A percentile compares a stretch with the other conserved stretches of the same genome.
Evolutionary conservation across 805 yeast species (phyloP).

Genomic region (Saccharomycopsis synnaedendra): DNA sequence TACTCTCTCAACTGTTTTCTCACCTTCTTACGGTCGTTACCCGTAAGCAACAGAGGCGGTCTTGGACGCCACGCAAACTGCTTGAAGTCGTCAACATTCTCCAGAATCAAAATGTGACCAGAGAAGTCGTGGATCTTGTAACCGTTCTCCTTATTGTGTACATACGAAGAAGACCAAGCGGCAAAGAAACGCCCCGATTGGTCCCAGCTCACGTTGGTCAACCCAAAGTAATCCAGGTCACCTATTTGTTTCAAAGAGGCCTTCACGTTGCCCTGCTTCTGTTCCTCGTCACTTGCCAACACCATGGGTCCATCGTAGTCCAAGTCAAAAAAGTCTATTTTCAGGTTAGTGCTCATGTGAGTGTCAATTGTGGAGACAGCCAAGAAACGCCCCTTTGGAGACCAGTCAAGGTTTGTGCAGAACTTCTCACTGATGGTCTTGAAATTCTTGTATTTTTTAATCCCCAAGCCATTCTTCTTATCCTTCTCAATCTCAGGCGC

Average conservation of each 20-base stretch:
- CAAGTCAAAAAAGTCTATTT: slow-evolving; percentile 76
- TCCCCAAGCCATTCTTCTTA: slow-evolving; percentile 29
- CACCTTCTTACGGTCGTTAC: slow-evolving; percentile 79
- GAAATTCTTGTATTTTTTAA: slow-evolving; percentile 47
- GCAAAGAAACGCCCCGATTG: slow-evolving; percentile 88
- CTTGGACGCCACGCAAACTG: slow-evolving; percentile 97
- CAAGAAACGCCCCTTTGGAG: slow-evolving; percentile 88
- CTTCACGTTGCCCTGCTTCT: slow-evolving; percentile 32
- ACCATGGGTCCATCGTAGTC: slow-evolving; percentile 63
- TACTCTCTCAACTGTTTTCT: slow-evolving; percentile 82
- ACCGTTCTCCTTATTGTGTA: slow-evolving; percentile 81
- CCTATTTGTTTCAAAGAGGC: slow-evolving; percentile 53
- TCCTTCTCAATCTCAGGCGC: slow-evolving; percentile 59
- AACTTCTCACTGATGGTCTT: slow-evolving; percentile 49
- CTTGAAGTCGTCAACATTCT: slow-evolving; percentile 70
- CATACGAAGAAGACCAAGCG: slow-evolving; percentile 80
- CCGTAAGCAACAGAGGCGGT: slow-evolving; percentile 66
- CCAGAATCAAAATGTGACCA: slow-evolving; percentile 69
- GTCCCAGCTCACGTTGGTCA: slow-evolving; percentile 87
- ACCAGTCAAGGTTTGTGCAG: slow-evolving; percentile 69
- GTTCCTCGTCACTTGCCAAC: slow-evolving; percentile 24
- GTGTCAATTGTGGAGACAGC: slow-evolving; percentile 30
- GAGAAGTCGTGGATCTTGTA: slow-evolving; percentile 78
- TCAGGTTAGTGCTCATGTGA: slow-evolving; percentile 40
- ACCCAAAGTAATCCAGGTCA: slow-evolving; percentile 57